Evolutionary conservation across 1,284 basidiomycete species (phyloP), one percentile per base, ranked within the genome.

Genomic region (Pterulicium gracile): DNA sequence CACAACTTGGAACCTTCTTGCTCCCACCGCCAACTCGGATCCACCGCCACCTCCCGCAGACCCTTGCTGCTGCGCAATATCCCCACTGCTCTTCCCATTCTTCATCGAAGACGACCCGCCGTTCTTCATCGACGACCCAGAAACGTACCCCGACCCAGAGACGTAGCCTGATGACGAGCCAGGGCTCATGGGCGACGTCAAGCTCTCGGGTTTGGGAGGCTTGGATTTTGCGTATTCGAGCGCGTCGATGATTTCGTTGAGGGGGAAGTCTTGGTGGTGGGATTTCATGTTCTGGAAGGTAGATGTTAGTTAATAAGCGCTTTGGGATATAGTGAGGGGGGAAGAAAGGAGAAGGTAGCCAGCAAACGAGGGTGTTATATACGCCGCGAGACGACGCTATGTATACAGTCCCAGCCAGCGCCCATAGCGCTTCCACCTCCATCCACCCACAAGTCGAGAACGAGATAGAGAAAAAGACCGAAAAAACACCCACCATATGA

Each of bases 201-300:
- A 55, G 58, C 45, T 63, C 58, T 48, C 64, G 58, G 46, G 66
- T 66, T 54, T 69, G 66, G 17, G 68, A 54, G 49, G n/a, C 4
- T 13, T 7, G 7, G 72, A 76, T 47, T 80, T 66, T 50, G 85
- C 80, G 59, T 83, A 89, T 61, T 98, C 95, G 51, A 99, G 73
- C 0, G 93, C 93, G 60, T 98, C 96, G 39, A 98, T 70, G 49
- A 99, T 88, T 45, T 88, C 80, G 4, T 77, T 66, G 35, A 97
- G 79, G 0, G 88, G 79, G 54, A 98, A 91, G 56, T 86, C 77
- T 17, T 91, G 81, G 55, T 95, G 85, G 12, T 21, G 42, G 5
- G 87, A 77, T 65, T 88, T 92, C 42, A 79, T 79, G 61, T 95
- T 91, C 90, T 94, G 63, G 20, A 53, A 49, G 49, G 53, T 46